These are phyloP conservation scores for Hyaloscypha finlandica DNA, from an alignment of 495 filamentous ascomycete species.

Conservation along the genomic window DNA sequence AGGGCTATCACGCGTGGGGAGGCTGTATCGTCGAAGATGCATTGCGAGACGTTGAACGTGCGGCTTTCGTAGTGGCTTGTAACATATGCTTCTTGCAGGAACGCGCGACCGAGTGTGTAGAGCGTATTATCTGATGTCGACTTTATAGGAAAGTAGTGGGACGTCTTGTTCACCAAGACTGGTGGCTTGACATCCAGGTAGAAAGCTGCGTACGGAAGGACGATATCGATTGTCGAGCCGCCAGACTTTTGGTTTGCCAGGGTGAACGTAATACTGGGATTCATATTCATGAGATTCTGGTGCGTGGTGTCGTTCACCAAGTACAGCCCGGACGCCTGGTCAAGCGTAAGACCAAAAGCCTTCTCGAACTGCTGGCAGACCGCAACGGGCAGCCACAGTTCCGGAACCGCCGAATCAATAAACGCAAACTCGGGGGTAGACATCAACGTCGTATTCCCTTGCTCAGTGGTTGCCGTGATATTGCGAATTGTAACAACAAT, in stretches of 20 bases:
- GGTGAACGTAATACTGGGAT: conserved; percentile 54
- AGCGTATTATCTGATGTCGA: conserved; percentile 50
- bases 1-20: conserved; percentile 20
- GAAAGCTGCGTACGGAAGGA: conserved; percentile 55
- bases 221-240: conserved; percentile 47
- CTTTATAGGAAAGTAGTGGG: conserved; percentile 55
- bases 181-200: conserved; percentile 48
- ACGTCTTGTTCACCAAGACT: conserved; percentile 35
- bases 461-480: conserved; percentile 39
- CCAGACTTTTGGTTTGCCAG: conserved; percentile 43
- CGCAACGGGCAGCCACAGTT: conserved; percentile 55
- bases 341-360: conserved; percentile 51
- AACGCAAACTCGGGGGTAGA: conserved; percentile 41
- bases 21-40: conserved; percentile 34
- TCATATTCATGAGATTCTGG: conserved; percentile 42
- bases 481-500: conserved; percentile 50
- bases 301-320: conserved; percentile 49
- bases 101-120: conserved; percentile 56
- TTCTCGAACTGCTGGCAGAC: conserved; percentile 56
- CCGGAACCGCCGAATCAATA: conserved; percentile 56
- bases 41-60: conserved; percentile 48
- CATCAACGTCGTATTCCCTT: conserved; percentile 34
- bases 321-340: conserved; percentile 48
- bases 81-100: conserved; percentile 58
- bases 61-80: conserved; percentile 48